Conservation (phyloP, 2,329 filamentous ascomycete genomes). For the Elsinoe fawcettii region DNA sequence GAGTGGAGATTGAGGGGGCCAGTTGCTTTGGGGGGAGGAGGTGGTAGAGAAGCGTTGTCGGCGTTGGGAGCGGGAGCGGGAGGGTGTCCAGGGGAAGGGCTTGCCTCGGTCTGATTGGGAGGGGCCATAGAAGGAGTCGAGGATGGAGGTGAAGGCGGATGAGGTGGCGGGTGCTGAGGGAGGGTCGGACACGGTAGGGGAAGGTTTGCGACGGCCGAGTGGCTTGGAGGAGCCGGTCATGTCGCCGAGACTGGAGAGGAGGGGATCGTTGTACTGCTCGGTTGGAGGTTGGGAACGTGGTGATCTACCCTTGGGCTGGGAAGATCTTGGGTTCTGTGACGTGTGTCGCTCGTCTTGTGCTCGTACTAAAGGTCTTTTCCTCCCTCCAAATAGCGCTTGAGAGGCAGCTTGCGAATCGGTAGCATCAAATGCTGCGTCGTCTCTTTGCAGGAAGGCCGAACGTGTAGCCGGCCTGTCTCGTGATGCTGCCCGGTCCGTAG, state of each 20-base stretch:
- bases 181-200: conserved; percentile 15
- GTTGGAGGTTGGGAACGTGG: neutral
- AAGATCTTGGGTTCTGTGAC: neutral
- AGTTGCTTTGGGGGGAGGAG: neutral
- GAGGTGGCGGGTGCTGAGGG: conserved; percentile 14
- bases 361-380: too few species aligned
- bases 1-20: conserved; percentile 11
- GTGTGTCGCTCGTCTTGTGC: neutral
- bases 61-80: conserved; percentile 10
- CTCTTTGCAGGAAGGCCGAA: too few species aligned
- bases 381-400: too few species aligned
- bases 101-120: neutral
- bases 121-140: conserved; percentile 13
- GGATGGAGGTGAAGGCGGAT: conserved; percentile 18
- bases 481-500: too few species aligned
- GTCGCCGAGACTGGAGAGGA: conserved; percentile 4
- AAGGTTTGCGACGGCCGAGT: conserved; percentile 19
- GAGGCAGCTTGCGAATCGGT: too few species aligned
- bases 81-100: conserved; percentile 14
- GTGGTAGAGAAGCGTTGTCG: conserved; percentile 4
- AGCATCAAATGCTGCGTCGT: too few species aligned
- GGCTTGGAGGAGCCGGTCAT: conserved; percentile 5
- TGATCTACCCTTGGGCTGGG: neutral
- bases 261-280: conserved; percentile 1
- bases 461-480: too few species aligned